These are phyloP conservation scores for Spinellus fusiger DNA, from an alignment of 192 early-diverging fungal species.

Conservation along the genomic window DNA sequence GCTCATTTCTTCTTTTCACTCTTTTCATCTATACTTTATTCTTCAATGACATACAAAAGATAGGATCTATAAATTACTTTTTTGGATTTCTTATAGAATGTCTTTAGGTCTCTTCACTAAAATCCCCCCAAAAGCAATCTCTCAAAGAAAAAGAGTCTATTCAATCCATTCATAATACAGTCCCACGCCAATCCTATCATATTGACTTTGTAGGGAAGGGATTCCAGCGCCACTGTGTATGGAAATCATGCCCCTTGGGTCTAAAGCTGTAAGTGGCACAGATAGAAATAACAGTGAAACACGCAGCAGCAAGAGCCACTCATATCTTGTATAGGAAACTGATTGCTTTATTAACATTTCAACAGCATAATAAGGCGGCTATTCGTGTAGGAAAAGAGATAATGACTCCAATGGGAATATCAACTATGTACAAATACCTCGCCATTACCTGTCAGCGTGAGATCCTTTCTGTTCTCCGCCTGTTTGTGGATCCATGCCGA, in stretches of 20 bases:
- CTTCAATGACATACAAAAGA: neutral
- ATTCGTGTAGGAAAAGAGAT: slow-evolving; percentile 1
- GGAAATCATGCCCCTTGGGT: neutral
- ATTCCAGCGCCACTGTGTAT: slow-evolving; percentile 12
- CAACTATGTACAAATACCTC: slow-evolving; percentile 44
- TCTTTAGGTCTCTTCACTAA: neutral
- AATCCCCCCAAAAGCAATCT: neutral
- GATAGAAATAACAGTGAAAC: neutral
- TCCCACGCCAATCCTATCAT: neutral
- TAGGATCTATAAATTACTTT: neutral
- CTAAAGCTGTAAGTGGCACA: slow-evolving; percentile 17
- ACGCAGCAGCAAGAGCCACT: neutral
- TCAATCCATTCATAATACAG: neutral
- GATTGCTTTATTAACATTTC: neutral
- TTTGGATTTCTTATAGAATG: neutral
- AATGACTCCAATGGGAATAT: slow-evolving; percentile 39
- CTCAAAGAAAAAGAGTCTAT: neutral
- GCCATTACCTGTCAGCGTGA: slow-evolving; percentile 43
- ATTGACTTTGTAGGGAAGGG: slow-evolving; percentile 19
- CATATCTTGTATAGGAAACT: slow-evolving; percentile 1
- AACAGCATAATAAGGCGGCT: slow-evolving; percentile 8
- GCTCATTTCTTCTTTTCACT: neutral
- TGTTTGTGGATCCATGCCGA: slow-evolving; percentile 45
- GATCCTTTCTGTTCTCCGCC: slow-evolving; percentile 38
- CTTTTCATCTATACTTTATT: neutral